Conservation (phyloP, 768 basidiomycete genomes). For the Kwoniella dejecticola region DNA sequence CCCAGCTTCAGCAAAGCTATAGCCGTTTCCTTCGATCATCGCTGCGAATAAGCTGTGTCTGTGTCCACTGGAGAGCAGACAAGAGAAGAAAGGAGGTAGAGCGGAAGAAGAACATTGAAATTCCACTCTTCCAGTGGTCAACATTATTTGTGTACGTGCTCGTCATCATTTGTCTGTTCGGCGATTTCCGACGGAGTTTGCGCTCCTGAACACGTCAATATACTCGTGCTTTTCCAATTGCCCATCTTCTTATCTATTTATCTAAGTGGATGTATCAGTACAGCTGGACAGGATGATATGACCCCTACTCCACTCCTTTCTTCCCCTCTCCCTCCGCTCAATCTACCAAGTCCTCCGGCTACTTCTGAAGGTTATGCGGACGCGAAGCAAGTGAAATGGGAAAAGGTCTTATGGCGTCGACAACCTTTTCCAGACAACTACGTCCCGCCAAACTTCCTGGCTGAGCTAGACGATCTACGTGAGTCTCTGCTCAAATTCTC, state of each 20-base stretch:
- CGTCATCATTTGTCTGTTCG: background rate
- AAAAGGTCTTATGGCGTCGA: conserved; percentile 53
- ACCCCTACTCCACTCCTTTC: background rate
- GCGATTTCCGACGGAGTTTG: conserved; percentile 7
- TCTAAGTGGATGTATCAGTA: background rate
- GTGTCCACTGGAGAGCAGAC: background rate
- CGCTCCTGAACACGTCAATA: background rate
- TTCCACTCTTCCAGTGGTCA: background rate
- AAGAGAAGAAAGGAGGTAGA: background rate
- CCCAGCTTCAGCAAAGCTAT: conserved; percentile 24
- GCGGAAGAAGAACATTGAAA: background rate
- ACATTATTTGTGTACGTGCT: background rate
- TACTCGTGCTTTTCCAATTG: background rate
- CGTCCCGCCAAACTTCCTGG: conserved; percentile 76
- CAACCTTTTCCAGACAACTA: conserved; percentile 82
- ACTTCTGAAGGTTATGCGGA: background rate
- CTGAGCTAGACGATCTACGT: conserved; percentile 63
- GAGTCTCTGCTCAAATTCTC: conserved; percentile 23
- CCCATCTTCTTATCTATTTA: too few relatives aligned
- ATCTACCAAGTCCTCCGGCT: background rate
- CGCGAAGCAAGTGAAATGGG: conserved; percentile 38
- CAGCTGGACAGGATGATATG: conserved; percentile 11
- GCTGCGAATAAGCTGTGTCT: background rate
- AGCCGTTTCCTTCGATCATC: conserved; percentile 23
- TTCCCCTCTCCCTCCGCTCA: background rate